Percentiles rank a stretch among this genome's conserved stretches.
These are phyloP conservation scores for Syzygium grande DNA, from an alignment of 345 rosid species.

Conservation along the genomic window DNA sequence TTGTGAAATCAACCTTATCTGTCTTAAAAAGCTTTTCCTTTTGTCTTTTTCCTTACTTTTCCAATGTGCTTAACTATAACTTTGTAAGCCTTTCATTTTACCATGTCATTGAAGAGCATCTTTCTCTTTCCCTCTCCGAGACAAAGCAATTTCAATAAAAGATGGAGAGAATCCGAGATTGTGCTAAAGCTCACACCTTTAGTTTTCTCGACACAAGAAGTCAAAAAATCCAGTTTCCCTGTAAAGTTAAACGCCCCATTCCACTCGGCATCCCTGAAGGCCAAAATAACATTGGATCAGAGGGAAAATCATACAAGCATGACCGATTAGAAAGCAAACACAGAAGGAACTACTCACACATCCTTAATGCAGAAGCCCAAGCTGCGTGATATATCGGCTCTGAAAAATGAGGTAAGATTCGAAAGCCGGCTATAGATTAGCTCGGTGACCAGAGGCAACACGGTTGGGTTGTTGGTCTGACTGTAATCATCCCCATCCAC, in stretches of 20 bases:
- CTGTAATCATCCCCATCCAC: background rate
- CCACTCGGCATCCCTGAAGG: constrained; percentile 66
- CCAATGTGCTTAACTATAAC: background rate
- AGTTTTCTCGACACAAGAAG: constrained; percentile 54
- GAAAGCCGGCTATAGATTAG: constrained; percentile 41
- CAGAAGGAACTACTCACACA: constrained; percentile 28
- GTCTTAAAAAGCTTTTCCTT: background rate
- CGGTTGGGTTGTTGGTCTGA: background rate
- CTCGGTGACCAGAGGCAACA: constrained; percentile 1
- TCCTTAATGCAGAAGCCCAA: constrained; percentile 69
- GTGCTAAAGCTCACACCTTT: constrained; percentile 35
- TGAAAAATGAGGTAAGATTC: constrained; percentile 34
- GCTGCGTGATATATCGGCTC: constrained; percentile 26
- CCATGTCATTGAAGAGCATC: background rate
- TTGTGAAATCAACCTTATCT: background rate
- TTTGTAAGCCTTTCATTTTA: background rate
- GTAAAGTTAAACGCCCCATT: constrained; percentile 62
- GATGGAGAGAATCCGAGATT: background rate
- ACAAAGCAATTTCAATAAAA: background rate
- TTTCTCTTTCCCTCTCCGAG: background rate
- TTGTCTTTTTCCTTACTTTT: background rate
- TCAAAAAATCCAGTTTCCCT: constrained; percentile 44
- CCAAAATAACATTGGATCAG: background rate
- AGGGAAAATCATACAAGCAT: background rate
- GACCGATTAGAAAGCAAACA: background rate